Percentiles rank a stretch among this genome's conserved stretches.
These are phyloP conservation scores for Myriosclerotinia curreyana DNA, from an alignment of 2,329 filamentous ascomycete species.

Conservation along the genomic window DNA sequence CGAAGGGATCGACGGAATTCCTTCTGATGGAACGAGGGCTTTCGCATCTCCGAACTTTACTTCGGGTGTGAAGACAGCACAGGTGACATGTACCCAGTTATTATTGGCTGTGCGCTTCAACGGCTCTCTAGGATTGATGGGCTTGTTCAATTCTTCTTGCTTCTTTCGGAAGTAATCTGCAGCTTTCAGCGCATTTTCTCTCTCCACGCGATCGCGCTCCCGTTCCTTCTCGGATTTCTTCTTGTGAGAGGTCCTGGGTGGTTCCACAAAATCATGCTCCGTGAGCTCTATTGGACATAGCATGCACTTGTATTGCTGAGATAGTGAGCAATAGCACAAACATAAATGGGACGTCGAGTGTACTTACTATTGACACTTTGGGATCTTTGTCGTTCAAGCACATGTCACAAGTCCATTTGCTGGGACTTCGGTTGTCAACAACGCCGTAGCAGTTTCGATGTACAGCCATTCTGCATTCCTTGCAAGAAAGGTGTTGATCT, in stretches of 20 bases:
- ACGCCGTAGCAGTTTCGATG: conserved; percentile 94
- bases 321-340: conserved; percentile 35
- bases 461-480: conserved; percentile 85
- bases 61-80: conserved; percentile 87
- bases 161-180: conserved; percentile 78
- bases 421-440: conserved; percentile 58
- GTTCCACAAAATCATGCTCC: conserved; percentile 79
- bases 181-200: conserved; percentile 74
- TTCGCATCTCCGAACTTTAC: conserved; percentile 87
- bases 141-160: conserved; percentile 81
- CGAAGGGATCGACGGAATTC: conserved; percentile 76
- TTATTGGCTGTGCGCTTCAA: conserved; percentile 93
- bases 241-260: conserved; percentile 71
- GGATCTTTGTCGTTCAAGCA: conserved; percentile 92
- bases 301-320: conserved; percentile 82
- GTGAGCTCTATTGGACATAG: conserved; percentile 82
- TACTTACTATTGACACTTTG: conserved; percentile 80
- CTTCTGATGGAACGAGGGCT: conserved; percentile 81
- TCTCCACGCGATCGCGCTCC: conserved; percentile 82
- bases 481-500: conserved; percentile 73
- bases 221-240: conserved; percentile 93
- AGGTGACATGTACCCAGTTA: conserved; percentile 97
- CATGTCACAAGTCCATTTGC: conserved; percentile 94
- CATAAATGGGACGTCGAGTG: conserved; percentile 14
- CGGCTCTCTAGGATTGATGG: conserved; percentile 79